These are phyloP conservation scores for Pseudevernia furfuracea DNA, from an alignment of 495 filamentous ascomycete species.

Conservation along the genomic window DNA sequence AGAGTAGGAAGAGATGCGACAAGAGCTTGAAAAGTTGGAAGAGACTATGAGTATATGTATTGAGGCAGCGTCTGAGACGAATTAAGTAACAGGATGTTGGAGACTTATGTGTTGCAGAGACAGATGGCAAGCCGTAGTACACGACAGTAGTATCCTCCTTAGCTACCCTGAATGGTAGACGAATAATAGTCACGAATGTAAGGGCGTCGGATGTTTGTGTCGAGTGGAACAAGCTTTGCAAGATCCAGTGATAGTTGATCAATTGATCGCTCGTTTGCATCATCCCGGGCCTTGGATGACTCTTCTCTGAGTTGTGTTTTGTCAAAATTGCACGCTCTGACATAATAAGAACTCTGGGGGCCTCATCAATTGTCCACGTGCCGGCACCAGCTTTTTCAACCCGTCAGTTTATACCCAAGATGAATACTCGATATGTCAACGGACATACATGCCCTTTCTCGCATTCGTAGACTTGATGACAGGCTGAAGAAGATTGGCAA, in stretches of 20 bases:
- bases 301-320: conserved; percentile 8
- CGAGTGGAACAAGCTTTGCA: conserved; percentile 16
- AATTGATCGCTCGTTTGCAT: conserved; percentile 13
- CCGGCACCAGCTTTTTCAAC: conserved; percentile 4
- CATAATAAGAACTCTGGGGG: conserved; percentile 14
- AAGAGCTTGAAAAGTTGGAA: neutral
- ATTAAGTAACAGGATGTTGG: conserved; percentile 5
- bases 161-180: neutral
- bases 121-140: neutral
- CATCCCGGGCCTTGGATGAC: conserved; percentile 9
- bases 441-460: neutral
- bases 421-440: neutral
- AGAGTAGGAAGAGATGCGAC: conserved; percentile 9
- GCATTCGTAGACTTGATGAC: neutral
- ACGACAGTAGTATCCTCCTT: neutral
- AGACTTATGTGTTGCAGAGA: conserved; percentile 1
- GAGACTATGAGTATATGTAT: neutral
- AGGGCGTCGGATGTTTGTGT: too few relatives aligned
- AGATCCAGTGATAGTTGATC: conserved; percentile 12
- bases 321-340: conserved; percentile 10
- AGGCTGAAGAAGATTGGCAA: neutral
- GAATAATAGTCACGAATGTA: neutral
- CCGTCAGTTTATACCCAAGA: too few relatives aligned
- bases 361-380: conserved; percentile 13
- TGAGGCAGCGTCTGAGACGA: neutral